phyloP scores from a whole-genome alignment of 2,329 filamentous ascomycete genomes.

The Fusarium palustre region DNA sequence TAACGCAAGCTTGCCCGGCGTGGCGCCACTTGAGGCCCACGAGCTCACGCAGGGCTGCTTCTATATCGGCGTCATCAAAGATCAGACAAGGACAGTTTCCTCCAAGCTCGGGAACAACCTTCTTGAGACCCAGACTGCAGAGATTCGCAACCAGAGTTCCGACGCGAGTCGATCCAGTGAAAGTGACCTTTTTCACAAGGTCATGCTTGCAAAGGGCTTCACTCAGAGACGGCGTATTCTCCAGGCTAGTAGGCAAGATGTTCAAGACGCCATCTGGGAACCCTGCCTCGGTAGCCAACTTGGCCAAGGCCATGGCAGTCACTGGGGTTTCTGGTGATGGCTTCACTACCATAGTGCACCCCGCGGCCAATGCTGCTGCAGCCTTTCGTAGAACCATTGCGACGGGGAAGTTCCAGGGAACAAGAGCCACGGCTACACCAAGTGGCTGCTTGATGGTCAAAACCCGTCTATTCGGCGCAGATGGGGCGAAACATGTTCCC shows the following conservation, averaged over 20 bases:
- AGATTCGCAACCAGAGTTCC: conserved; percentile 73
- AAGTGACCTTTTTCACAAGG: conserved; percentile 73
- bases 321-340: conserved; percentile 80
- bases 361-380: conserved; percentile 72
- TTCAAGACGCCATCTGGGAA: conserved; percentile 79
- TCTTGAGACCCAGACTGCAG: conserved; percentile 74
- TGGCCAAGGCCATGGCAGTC: conserved; percentile 75
- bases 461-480: conserved; percentile 60
- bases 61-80: conserved; percentile 71
- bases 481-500: conserved; percentile 69
- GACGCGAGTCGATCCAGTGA: conserved; percentile 78
- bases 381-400: conserved; percentile 63
- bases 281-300: conserved; percentile 77
- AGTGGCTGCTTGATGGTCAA: conserved; percentile 73
- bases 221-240: conserved; percentile 57
- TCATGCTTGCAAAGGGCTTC: conserved; percentile 61
- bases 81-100: conserved; percentile 76
- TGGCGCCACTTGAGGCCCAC: conserved; percentile 69
- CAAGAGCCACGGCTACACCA: conserved; percentile 52
- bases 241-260: conserved; percentile 58
- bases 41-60: conserved; percentile 5
- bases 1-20: conserved; percentile 77
- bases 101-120: conserved; percentile 75
- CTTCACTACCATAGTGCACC: conserved; percentile 81
- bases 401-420: conserved; percentile 70